Evolutionary conservation across 768 basidiomycete genomes (phyloP).

Genomic region (Tubosaeta sp.): DNA sequence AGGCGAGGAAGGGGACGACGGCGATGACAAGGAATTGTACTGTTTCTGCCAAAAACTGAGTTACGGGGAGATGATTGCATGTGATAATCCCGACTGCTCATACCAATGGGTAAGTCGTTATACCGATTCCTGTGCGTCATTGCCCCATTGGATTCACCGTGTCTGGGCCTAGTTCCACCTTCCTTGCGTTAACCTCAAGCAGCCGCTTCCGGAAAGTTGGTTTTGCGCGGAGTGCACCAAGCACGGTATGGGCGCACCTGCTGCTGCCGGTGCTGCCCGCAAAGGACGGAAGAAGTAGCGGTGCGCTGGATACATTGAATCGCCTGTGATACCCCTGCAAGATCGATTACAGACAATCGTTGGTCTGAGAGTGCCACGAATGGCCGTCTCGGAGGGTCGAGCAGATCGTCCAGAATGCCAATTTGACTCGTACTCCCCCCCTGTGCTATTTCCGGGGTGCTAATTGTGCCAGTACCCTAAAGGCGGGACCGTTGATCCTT

Average conservation of each 20-base stretch:
- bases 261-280: conserved; percentile 26
- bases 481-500: too few species aligned
- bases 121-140: background rate
- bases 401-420: background rate
- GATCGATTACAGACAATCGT: background rate
- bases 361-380: background rate
- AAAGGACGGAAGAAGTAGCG: conserved; percentile 41
- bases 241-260: conserved; percentile 32
- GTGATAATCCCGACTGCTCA: conserved; percentile 52
- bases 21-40: conserved; percentile 55
- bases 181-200: conserved; percentile 53
- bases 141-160: conserved; percentile 10
- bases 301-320: background rate
- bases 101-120: conserved; percentile 57
- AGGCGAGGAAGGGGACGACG: conserved; percentile 47
- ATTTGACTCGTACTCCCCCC: background rate
- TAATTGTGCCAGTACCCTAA: background rate
- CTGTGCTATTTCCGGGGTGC: background rate
- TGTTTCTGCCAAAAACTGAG: conserved; percentile 61
- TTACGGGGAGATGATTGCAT: conserved; percentile 67
- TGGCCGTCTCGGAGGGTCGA: background rate
- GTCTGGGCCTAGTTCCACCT: conserved; percentile 50
- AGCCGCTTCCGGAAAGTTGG: conserved; percentile 55
- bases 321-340: background rate
- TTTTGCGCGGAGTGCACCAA: conserved; percentile 53